These are phyloP conservation scores for Nakazawaea ambrosiae DNA, from an alignment of 805 yeast genomes.

Conservation along the genomic window DNA sequence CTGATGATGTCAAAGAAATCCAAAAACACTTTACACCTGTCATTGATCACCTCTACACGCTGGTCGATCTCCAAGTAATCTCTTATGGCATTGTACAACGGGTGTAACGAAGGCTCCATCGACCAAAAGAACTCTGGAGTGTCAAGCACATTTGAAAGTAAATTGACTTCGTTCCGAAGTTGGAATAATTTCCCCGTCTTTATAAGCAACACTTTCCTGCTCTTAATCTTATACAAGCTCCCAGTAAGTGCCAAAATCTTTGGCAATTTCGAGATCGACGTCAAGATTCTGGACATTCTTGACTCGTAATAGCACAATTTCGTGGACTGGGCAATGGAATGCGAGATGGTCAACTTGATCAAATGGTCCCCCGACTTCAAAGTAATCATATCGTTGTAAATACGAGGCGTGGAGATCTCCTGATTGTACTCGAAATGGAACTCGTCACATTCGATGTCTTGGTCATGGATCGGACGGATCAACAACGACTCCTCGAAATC, in stretches of 20 bases:
- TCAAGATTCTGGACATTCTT: constrained; percentile 76
- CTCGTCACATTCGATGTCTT: constrained; percentile 90
- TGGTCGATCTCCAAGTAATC: constrained; percentile 94
- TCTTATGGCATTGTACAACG: constrained; percentile 80
- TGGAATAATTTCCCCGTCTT: constrained; percentile 90
- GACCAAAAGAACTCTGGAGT: constrained; percentile 98
- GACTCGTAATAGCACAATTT: constrained; percentile 88
- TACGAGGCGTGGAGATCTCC: constrained; percentile 47
- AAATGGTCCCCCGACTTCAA: constrained; percentile 86
- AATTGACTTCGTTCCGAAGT: constrained; percentile 85
- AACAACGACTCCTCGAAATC: constrained; percentile 32
- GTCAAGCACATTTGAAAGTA: constrained; percentile 84
- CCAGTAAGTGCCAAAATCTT: constrained; percentile 89
- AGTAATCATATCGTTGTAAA: constrained; percentile 91
- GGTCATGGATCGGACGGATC: constrained; percentile 71
- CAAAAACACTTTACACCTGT: constrained; percentile 86
- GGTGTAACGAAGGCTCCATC: constrained; percentile 89
- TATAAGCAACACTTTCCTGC: constrained; percentile 74
- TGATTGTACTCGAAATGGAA: constrained; percentile 62
- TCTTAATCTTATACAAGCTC: constrained; percentile 57
- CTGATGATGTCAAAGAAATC: constrained; percentile 91
- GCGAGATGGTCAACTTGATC: constrained; percentile 87
- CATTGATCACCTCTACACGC: constrained; percentile 88
- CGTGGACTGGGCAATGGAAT: constrained; percentile 95
- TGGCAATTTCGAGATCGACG: constrained; percentile 83